These are phyloP conservation scores for Colletotrichum eremochloae DNA, from an alignment of 2,329 filamentous ascomycete species.

Conservation along the genomic window DNA sequence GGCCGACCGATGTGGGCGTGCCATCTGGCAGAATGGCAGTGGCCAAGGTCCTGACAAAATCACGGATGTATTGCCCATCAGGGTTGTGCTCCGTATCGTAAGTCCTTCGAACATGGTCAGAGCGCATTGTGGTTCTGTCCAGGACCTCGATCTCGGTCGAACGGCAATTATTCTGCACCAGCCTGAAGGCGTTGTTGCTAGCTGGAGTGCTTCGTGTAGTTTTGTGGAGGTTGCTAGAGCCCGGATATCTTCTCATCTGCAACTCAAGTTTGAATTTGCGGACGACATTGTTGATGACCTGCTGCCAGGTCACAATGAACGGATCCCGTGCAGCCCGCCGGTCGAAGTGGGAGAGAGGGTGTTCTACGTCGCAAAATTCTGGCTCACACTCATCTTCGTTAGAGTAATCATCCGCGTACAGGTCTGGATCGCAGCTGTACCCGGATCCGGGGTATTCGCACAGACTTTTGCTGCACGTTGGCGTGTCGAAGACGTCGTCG, in stretches of 20 bases:
- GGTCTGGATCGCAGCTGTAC: background rate
- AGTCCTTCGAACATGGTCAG: background rate
- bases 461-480: background rate
- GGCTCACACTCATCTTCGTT: constrained; percentile 3
- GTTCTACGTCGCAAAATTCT: background rate
- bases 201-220: background rate
- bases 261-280: too few species aligned
- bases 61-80: constrained; percentile 8
- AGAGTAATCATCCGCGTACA: constrained; percentile 3
- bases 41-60: constrained; percentile 11
- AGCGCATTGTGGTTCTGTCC: constrained; percentile 3
- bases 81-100: constrained; percentile 24
- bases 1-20: background rate
- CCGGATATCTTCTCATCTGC: too few species aligned
- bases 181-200: background rate
- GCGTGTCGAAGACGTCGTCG: background rate
- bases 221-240: too few species aligned
- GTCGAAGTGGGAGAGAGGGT: background rate
- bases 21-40: constrained; percentile 7
- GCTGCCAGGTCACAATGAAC: constrained; percentile 4
- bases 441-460: background rate
- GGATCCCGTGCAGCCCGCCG: background rate
- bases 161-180: constrained; percentile 8
- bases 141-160: constrained; percentile 14
- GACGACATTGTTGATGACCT: background rate